phyloP scores from a whole-genome alignment of 768 basidiomycete species.

The Mycena belliarum region DNA sequence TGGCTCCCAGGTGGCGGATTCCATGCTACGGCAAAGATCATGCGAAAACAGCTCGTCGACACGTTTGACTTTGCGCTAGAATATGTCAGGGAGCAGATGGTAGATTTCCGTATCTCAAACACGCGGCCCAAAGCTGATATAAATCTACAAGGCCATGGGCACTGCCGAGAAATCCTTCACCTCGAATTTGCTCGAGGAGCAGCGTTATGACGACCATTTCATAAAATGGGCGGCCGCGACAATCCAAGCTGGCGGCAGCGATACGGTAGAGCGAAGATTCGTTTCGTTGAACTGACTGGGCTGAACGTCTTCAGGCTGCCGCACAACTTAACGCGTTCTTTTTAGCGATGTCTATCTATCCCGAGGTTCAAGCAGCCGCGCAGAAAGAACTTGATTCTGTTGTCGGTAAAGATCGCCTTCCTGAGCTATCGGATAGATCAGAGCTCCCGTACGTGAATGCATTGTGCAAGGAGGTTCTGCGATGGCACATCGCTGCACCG shows the following conservation, averaged over 20 bases:
- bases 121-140: too few species aligned
- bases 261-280: slow-evolving; percentile 2
- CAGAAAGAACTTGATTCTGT: slow-evolving; percentile 39
- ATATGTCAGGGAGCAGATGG: slow-evolving; percentile 1
- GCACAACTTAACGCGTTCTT: slow-evolving; percentile 4
- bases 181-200: not conserved
- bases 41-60: not conserved
- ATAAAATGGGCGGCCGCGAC: slow-evolving; percentile 12
- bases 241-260: slow-evolving; percentile 10
- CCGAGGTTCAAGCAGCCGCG: slow-evolving; percentile 34
- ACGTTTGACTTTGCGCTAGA: not conserved
- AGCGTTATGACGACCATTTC: not conserved
- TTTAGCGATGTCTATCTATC: slow-evolving; percentile 26
- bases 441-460: slow-evolving; percentile 24
- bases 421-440: slow-evolving; percentile 18
- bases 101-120: too few species aligned
- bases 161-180: slow-evolving; percentile 4
- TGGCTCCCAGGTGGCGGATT: slow-evolving; percentile 11
- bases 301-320: not conserved
- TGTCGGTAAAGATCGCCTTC: slow-evolving; percentile 29
- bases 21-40: not conserved
- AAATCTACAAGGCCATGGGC: slow-evolving; percentile 6
- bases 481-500: slow-evolving; percentile 19
- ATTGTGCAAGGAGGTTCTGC: slow-evolving; percentile 23
- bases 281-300: too few species aligned